Evolutionary conservation across 2,329 filamentous ascomycete genomes (phyloP).

Genomic region (Geosmithia morbida): DNA sequence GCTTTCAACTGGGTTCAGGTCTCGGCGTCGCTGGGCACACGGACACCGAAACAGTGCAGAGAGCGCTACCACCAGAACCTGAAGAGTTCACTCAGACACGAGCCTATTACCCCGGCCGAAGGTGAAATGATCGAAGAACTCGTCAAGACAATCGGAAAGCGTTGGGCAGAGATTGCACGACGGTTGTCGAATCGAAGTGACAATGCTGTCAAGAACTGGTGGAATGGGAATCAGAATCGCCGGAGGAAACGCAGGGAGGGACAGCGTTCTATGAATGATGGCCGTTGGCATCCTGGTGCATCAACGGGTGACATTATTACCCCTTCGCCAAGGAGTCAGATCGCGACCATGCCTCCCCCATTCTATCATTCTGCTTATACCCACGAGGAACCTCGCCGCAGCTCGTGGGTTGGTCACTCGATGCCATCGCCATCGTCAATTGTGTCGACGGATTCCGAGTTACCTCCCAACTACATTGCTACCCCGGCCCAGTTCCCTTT

Average conservation of each 20-base stretch:
- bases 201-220: slow-evolving; percentile 97
- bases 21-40: slow-evolving; percentile 56
- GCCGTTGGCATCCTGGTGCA: not conserved
- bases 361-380: not conserved
- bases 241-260: not conserved
- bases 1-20: slow-evolving; percentile 86
- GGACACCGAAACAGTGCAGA: slow-evolving; percentile 87
- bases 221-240: slow-evolving; percentile 86
- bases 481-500: not conserved
- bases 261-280: not conserved
- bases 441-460: not conserved
- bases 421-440: not conserved
- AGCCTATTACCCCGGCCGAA: slow-evolving; percentile 58
- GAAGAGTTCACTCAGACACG: slow-evolving; percentile 59
- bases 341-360: too few species aligned
- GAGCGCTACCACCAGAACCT: slow-evolving; percentile 92
- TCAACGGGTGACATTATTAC: not conserved
- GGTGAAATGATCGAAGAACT: slow-evolving; percentile 61
- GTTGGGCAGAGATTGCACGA: slow-evolving; percentile 87
- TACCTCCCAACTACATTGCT: not conserved
- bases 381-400: not conserved
- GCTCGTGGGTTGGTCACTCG: not conserved
- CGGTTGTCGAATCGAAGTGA: slow-evolving; percentile 74
- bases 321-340: not conserved
- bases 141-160: slow-evolving; percentile 66